Base-by-base conservation (phyloP, 2,329 filamentous ascomycete genomes). In the Pseudogymnoascus sp. region DNA sequence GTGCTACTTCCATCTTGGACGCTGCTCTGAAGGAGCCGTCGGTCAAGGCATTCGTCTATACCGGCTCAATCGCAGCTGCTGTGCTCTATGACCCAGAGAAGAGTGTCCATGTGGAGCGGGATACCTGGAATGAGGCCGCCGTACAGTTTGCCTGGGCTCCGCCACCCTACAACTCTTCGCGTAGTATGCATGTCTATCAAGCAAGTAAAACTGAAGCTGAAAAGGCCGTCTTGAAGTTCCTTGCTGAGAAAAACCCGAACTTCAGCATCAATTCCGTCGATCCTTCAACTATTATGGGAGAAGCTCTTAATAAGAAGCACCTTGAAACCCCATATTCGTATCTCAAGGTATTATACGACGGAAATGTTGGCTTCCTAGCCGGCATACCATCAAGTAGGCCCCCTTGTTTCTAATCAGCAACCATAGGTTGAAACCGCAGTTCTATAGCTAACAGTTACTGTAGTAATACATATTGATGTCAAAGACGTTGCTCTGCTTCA, bases 1-100 rank as follows among this genome's bases (percentile, higher is more conserved):
- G 75, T 5, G 72, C 73, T 0, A 67, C 72, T 3, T 75, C 76
- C 38, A 73, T 78, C 3, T 72, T 82, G 1, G 70, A 74, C 1
- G 75, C 79, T 1, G 77, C 78, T 0, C 69, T 72, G 0, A 75
- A 75, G 37, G 73, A 77, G 11, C 69, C 77, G 0, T 75, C 72
- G 0, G 68, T 82, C 16, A 77, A 76, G 62, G 70, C 62, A 11
- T 66, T 74, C 16, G 68, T 74, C 0, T 74, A 65, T 42, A 74
- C 72, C 2, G 68, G 68, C 25, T 70, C 67, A n/a, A 60, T 60
- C 14, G 28, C 37, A 60, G 28, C 71, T 67, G 0, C 62, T 63
- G n/a, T 59, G 6, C 14, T 66, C 6, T 46, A 65, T 1, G 8
- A 31, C 0, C 8, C 28, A 2, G 28, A 5, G 8, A 62, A 65